Conservation (phyloP, 139 green algal species). For the Tetraselmis striata region DNA sequence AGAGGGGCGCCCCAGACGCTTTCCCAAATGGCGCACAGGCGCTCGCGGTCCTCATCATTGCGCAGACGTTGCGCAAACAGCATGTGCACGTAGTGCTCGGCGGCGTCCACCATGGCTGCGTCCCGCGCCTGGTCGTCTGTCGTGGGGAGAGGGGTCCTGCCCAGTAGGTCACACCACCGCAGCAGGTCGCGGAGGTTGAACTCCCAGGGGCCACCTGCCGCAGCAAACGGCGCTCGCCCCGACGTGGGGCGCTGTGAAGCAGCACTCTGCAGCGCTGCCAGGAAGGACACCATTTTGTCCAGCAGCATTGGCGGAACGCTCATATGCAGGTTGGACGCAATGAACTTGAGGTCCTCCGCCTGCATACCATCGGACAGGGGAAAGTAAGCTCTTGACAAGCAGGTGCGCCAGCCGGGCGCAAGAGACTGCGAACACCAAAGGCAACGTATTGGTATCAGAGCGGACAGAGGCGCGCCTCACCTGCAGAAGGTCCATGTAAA, state of each 20-base stretch:
- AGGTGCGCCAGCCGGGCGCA: no score
- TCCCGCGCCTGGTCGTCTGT: conserved; percentile 9
- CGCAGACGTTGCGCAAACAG: conserved; percentile 81
- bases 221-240: conserved; percentile 45
- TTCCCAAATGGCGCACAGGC: conserved; percentile 29
- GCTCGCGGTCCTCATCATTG: conserved; percentile 49
- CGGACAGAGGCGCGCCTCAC: not conserved
- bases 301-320: conserved; percentile 46
- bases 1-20: conserved; percentile 34
- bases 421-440: no score
- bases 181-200: conserved; percentile 98
- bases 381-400: no score
- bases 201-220: conserved; percentile 87
- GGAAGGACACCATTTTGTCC: conserved; percentile 71
- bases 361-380: not conserved
- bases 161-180: conserved; percentile 85
- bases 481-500: conserved; percentile 79
- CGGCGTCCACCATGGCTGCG: conserved; percentile 37
- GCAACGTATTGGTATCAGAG: not conserved
- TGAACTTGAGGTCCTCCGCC: not conserved
- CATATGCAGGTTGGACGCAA: conserved; percentile 50
- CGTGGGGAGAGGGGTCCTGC: conserved; percentile 27
- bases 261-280: conserved; percentile 55
- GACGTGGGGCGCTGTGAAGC: conserved; percentile 3
- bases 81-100: conserved; percentile 55